Base-by-base conservation (phyloP, 768 basidiomycete species). In the Leccinum aurantiacum region DNA sequence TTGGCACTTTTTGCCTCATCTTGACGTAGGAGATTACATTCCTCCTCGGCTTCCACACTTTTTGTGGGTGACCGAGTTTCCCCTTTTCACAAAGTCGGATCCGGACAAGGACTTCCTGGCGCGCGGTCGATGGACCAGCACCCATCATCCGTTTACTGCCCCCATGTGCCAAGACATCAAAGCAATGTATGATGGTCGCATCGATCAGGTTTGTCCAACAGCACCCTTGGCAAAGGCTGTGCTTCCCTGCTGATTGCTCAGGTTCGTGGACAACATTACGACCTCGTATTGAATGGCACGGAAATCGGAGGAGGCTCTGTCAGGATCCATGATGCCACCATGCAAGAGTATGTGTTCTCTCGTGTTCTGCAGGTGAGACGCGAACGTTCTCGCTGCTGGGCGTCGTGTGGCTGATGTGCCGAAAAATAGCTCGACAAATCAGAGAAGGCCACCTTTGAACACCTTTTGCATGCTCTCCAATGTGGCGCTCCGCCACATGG, bases 401-500 rank as follows among this genome's bases (percentile, higher is more conserved):
- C 53, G 50, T 65, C 56, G 58, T 63, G 54, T 55, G 50, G 53
- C 61, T 59, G 49, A 66, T 44, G 41, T 51, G 14, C 29, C 58
- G 41, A n/a, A 55, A 60, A 50, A 44, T 69, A 96, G 95, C 78
- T 98, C 58, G 81, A 79, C 65, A 84, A 88, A 50, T 67, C 79
- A 56, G 94, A 97, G 73, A 84, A 85, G 59, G 74, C 80, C 8
- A 82, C 91, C 5, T 98, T 98, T 77, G 76, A 83, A 58, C 94
- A 95, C 68, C 83, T 98, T 1, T 76, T 96, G 37, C 88, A 93
- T 68, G 95, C 95, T 15, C 81, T 98, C 59, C 79, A 80, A 68
- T 93, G 88, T 74, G 95, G 95, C 59, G 95, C 95, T 15, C 95
- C 95, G 24, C 95, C 95, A 65, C 95, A 98, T 77, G 95, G 91